Conservation (phyloP, 2,329 filamentous ascomycete species). For the Endocalyx cinctus region DNA sequence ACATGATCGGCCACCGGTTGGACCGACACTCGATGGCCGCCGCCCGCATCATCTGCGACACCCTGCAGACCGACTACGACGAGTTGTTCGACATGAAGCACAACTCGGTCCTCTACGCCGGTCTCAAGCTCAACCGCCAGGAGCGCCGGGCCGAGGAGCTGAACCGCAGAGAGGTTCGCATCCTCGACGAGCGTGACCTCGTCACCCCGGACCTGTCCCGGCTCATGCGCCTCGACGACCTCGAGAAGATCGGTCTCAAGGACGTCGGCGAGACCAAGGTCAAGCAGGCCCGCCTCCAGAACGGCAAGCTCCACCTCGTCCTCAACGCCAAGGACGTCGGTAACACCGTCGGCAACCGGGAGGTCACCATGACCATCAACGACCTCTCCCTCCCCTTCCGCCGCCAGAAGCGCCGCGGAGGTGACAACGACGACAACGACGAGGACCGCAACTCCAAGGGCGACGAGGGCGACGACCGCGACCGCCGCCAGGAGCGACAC, state of each 20-base stretch:
- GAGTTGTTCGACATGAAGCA: conserved; percentile 44
- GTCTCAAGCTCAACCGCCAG: conserved; percentile 35
- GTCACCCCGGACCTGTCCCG: conserved; percentile 38
- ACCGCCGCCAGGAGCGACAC: conserved; percentile 26
- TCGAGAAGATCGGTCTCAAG: conserved; percentile 36
- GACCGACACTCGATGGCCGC: conserved; percentile 31
- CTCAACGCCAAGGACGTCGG: conserved; percentile 31
- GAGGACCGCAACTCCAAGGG: not conserved
- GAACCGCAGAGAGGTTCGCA: conserved; percentile 34
- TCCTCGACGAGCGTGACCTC: conserved; percentile 37
- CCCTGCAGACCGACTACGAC: conserved; percentile 42
- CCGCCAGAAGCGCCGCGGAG: conserved; percentile 2
- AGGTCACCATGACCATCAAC: conserved; percentile 36
- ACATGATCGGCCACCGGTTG: conserved; percentile 36
- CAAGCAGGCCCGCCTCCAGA: conserved; percentile 37
- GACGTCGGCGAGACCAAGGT: conserved; percentile 30
- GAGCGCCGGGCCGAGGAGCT: conserved; percentile 33
- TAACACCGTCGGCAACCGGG: conserved; percentile 32
- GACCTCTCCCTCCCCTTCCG: conserved; percentile 36
- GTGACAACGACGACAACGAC: not conserved
- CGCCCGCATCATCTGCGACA: conserved; percentile 33
- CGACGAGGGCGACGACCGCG: not conserved
- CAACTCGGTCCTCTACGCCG: conserved; percentile 37
- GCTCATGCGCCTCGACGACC: conserved; percentile 31
- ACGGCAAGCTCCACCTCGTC: conserved; percentile 39